Conservation (phyloP, 805 yeast genomes). For the Metschnikowia amazonensis region DNA sequence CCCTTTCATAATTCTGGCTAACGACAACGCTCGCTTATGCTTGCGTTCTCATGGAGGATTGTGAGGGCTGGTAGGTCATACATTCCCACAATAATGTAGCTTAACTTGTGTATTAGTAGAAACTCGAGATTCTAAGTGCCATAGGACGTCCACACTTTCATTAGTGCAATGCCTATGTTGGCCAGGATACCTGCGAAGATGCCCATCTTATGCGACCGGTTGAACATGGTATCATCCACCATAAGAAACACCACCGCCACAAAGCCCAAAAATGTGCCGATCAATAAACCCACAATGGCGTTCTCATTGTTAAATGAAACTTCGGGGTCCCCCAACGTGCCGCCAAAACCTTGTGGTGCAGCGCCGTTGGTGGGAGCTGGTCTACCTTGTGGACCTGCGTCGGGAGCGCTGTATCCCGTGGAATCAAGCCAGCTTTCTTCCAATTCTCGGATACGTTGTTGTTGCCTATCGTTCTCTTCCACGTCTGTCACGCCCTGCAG, state of each 20-base stretch:
- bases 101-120: neutral
- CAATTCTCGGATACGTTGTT: conserved; percentile 49
- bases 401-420: conserved; percentile 29
- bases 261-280: conserved; percentile 77
- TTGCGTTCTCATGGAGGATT: conserved; percentile 22
- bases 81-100: conserved; percentile 17
- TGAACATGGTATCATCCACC: conserved; percentile 57
- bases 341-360: conserved; percentile 8
- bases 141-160: conserved; percentile 32
- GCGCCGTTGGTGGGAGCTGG: conserved; percentile 6
- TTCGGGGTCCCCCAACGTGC: neutral
- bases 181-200: conserved; percentile 66
- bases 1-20: conserved; percentile 34
- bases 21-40: conserved; percentile 19
- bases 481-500: conserved; percentile 30
- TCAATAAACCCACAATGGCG: conserved; percentile 60
- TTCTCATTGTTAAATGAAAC: conserved; percentile 47
- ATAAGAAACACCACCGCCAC: conserved; percentile 57
- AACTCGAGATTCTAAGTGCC: neutral
- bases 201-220: conserved; percentile 61
- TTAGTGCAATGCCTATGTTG: conserved; percentile 64
- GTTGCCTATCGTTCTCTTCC: conserved; percentile 41
- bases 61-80: conserved; percentile 50
- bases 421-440: conserved; percentile 90
- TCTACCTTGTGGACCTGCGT: conserved; percentile 31